Evolutionary conservation across 2,329 filamentous ascomycete species (phyloP), one percentile per base, ranked within the genome.

Genomic region (Ustulina deusta): DNA sequence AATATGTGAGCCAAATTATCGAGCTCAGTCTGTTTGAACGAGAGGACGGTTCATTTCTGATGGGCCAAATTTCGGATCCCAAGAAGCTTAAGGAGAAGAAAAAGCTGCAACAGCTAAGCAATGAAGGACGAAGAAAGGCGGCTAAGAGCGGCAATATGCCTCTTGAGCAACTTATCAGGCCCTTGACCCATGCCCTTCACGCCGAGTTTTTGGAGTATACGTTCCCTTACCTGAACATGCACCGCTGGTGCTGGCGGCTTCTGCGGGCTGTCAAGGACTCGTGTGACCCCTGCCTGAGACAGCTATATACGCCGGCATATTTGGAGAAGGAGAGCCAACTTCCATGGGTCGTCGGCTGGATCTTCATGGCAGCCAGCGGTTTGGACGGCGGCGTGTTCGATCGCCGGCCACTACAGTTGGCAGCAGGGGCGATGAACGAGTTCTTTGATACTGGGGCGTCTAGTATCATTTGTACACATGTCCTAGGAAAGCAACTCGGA

Each of bases 141-240:
- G 62, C 64, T 15, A 68, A 66, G 51, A 59, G 52, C 22, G 52
- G 49, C 22, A 58, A 52, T 22, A 32, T 77, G 27, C 58, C 61
- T 0, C 59, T 73, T 0, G 71, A 72, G 3, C 49, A 78, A 22
- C 76, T 83, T 0, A 71, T 82, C 27, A 55, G 73, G 48, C 61
- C 66, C 3, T 74, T 84, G 1, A 69, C 73, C 1, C 65, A 78
- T 11, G 73, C 79, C 0, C 74, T 84, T 1, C 71, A 81, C 1
- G 72, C 69, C 6, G 83, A 85, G 67, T 62, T 75, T 0, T 3
- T 79, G 0, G 79, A 82, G 66, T 58, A 83, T 4, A 69, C 71
- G 0, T 81, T 83, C 57, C 80, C 83, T n/a, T 82, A 82, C 61
- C 68, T 83, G 34, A 15, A 52, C 5, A 70, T 85, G 66, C 83